These are phyloP conservation scores for Paraphaeosphaeria sporulosa DNA, from an alignment of 2,329 filamentous ascomycete genomes.

Conservation along the genomic window DNA sequence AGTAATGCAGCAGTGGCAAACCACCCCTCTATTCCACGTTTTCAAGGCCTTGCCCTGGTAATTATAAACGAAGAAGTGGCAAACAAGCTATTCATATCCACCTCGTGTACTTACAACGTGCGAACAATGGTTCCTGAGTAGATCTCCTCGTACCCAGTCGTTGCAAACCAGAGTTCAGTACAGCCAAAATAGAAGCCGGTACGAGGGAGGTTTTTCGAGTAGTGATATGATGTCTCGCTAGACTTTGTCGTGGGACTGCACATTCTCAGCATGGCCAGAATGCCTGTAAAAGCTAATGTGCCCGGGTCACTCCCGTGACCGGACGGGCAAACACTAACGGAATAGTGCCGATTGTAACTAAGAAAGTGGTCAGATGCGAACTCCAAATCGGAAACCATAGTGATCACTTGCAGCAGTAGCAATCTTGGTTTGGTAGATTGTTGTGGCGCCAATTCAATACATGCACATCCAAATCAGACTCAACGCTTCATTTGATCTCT, in stretches of 20 bases:
- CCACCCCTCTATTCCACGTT: conserved; percentile 11
- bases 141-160: not conserved
- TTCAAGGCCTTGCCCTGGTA: not conserved
- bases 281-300: not conserved
- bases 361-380: not conserved
- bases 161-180: not conserved
- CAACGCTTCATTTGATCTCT: not conserved
- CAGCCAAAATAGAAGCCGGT: not conserved
- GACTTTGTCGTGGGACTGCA: not conserved
- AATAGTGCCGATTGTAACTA: not conserved
- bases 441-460: no score
- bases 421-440: not conserved
- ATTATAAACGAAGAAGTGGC: not conserved
- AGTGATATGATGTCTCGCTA: not conserved
- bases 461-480: not conserved
- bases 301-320: not conserved
- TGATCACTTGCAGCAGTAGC: not conserved
- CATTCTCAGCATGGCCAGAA: not conserved
- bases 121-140: not conserved
- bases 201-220: not conserved
- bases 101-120: not conserved
- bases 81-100: not conserved
- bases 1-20: conserved; percentile 25
- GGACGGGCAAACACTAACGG: not conserved
- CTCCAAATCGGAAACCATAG: not conserved